Percentiles rank a stretch among this genome's conserved stretches.
These are phyloP conservation scores for Artemisia princeps DNA, from an alignment of 140 eudicot species.

Conservation along the genomic window DNA sequence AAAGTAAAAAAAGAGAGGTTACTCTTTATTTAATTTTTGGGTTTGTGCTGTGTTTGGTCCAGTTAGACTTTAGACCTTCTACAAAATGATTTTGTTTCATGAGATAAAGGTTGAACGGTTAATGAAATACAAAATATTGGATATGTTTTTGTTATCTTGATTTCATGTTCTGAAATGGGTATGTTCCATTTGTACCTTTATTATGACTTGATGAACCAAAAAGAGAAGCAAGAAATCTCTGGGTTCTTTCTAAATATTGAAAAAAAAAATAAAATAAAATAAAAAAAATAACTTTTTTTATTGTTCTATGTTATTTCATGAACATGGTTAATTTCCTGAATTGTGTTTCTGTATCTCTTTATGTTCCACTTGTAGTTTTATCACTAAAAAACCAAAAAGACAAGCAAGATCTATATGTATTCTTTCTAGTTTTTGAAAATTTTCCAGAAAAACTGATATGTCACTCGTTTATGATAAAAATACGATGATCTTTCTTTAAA, in stretches of 20 bases:
- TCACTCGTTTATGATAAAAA: too few species aligned
- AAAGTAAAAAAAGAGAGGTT: not conserved
- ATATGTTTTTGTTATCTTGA: too few species aligned
- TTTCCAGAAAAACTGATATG: too few species aligned
- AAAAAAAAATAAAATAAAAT: too few species aligned
- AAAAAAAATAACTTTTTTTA: too few species aligned
- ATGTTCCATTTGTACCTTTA: too few species aligned
- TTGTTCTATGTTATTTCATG: slow-evolving; percentile 34
- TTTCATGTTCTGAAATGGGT: too few species aligned
- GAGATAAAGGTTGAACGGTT: slow-evolving; percentile 13
- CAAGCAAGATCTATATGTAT: too few species aligned
- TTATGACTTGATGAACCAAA: not conserved
- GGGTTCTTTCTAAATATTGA: too few species aligned
- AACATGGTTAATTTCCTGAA: slow-evolving; percentile 38
- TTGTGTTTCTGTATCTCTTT: slow-evolving; percentile 38
- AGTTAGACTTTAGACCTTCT: slow-evolving; percentile 12
- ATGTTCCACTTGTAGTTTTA: slow-evolving; percentile 19
- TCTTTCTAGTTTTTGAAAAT: too few species aligned
- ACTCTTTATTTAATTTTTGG: too few species aligned
- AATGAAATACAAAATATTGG: slow-evolving; percentile 13
- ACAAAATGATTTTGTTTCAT: slow-evolving; percentile 11
- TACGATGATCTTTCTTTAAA: slow-evolving; percentile 26
- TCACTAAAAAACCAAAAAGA: too few species aligned
- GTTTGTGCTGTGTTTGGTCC: slow-evolving; percentile 20
- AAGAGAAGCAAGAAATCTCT: slow-evolving; percentile 10